These are phyloP conservation scores for Meyerozyma carpophila DNA, from an alignment of 1,139 yeast species.

Conservation along the genomic window DNA sequence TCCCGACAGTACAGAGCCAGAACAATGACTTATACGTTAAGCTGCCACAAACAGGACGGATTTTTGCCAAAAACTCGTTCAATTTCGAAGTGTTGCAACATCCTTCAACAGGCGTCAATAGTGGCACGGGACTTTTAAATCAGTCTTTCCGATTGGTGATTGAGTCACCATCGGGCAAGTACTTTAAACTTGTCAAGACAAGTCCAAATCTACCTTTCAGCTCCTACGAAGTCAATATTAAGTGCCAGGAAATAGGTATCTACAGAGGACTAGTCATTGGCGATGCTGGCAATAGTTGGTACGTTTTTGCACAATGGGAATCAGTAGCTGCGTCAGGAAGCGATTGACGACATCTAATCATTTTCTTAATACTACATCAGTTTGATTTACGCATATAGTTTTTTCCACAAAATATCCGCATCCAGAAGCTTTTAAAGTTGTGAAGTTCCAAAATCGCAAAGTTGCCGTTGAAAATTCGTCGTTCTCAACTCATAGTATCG, in stretches of 20 bases:
- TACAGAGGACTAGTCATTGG: slow-evolving; percentile 84
- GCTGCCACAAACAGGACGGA: slow-evolving; percentile 73
- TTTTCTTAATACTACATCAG: not conserved
- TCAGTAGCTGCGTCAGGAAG: slow-evolving; percentile 30
- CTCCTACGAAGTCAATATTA: slow-evolving; percentile 52
- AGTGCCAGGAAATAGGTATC: slow-evolving; percentile 65
- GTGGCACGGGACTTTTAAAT: slow-evolving; percentile 31
- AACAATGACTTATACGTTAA: slow-evolving; percentile 73
- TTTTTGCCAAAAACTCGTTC: slow-evolving; percentile 55
- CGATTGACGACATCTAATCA: not conserved
- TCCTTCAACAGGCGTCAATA: slow-evolving; percentile 52
- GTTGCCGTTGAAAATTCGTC: too few relatives aligned
- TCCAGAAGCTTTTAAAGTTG: too few relatives aligned
- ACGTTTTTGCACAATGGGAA: slow-evolving; percentile 89
- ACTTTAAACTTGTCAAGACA: slow-evolving; percentile 51
- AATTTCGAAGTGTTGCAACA: slow-evolving; percentile 60
- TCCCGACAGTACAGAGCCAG: slow-evolving; percentile 65
- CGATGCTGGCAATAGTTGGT: slow-evolving; percentile 79
- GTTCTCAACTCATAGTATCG: too few relatives aligned
- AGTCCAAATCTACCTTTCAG: slow-evolving; percentile 46
- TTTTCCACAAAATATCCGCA: too few relatives aligned
- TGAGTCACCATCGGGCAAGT: slow-evolving; percentile 81
- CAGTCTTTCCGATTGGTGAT: slow-evolving; percentile 57
- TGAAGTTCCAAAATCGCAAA: too few relatives aligned
- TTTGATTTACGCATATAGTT: not conserved